Evolutionary conservation across 2,329 filamentous ascomycete species (phyloP), one percentile per base, ranked within the genome.

Genomic region (Cercospora zeina): DNA sequence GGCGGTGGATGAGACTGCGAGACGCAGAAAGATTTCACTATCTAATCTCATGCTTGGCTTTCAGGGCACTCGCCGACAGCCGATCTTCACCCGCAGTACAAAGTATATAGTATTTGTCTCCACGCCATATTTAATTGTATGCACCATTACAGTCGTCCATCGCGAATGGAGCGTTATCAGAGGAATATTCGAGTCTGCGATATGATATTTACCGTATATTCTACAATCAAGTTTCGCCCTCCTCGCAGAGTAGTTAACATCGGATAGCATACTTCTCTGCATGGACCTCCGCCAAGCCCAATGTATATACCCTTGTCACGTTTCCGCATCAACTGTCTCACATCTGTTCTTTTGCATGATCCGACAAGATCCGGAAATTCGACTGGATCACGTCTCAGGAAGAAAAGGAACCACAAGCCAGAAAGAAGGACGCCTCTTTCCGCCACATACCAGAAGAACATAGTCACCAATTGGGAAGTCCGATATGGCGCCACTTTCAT

Each of bases 401-500:
- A 6, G 2, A 24, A 47, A 13, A 7, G 27, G 1, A 9, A 34
- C 3, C n/a, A 24, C 5, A 16, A 2, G 16, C 31, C 30, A 1
- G 2, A 6, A 33, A 14, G 31, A 34, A 34, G 3, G 4, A 34
- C 24, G 9, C 30, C 8, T 33, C 9, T 3, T 19, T 11, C 27
- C n/a, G 10, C 11, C 27, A 0, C 51, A 24, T 21, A 34, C 13
- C 39, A 58, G n/a, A 33, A 58, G 13, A 9, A 31, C 5, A 1
- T 24, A 36, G 6, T 49, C 39, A 47, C 21, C 13, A 47, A 19
- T 9, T 42, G 21, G 10, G 27, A 58, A 33, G 39, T 13, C 30
- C 36, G 69, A 50, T 21, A 69, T 70, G 64, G 39, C 68, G 19
- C 61, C 69, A 50, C 67, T 72, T 16, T 60, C 71, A 58, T 62